Conservation (phyloP, 345 rosid genomes). For the Syzygium grande region DNA sequence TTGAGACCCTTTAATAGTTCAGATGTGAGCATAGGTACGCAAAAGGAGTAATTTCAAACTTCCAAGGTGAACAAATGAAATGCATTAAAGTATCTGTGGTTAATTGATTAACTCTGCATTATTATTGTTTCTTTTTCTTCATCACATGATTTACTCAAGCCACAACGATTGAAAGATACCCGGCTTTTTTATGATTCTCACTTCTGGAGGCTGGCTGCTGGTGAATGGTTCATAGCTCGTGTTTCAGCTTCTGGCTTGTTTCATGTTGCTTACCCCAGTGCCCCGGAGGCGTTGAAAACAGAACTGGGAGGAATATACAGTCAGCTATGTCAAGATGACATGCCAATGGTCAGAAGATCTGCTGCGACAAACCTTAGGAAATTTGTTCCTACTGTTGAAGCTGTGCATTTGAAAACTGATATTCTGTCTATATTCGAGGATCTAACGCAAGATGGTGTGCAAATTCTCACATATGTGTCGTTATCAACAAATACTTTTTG, state of each 20-base stretch:
- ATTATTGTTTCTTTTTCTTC: not conserved
- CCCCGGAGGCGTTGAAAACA: slow-evolving; percentile 55
- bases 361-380: slow-evolving; percentile 87
- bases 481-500: not conserved
- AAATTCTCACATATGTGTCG: not conserved
- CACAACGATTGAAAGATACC: not conserved
- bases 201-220: slow-evolving; percentile 82
- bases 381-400: slow-evolving; percentile 89
- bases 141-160: not conserved
- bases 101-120: not conserved
- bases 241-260: slow-evolving; percentile 87
- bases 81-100: not conserved
- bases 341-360: slow-evolving; percentile 98
- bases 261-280: slow-evolving; percentile 88
- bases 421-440: slow-evolving; percentile 85
- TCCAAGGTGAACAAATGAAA: not conserved
- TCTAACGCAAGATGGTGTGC: slow-evolving; percentile 86
- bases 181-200: not conserved
- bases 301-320: slow-evolving; percentile 57
- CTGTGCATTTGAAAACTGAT: slow-evolving; percentile 71
- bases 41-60: not conserved
- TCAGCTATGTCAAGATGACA: slow-evolving; percentile 94
- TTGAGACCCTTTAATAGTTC: not conserved
- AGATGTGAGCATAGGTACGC: not conserved
- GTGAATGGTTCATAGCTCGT: slow-evolving; percentile 97